Conservation (phyloP, 352 stramenopile species). For the Phytophthora pini region DNA sequence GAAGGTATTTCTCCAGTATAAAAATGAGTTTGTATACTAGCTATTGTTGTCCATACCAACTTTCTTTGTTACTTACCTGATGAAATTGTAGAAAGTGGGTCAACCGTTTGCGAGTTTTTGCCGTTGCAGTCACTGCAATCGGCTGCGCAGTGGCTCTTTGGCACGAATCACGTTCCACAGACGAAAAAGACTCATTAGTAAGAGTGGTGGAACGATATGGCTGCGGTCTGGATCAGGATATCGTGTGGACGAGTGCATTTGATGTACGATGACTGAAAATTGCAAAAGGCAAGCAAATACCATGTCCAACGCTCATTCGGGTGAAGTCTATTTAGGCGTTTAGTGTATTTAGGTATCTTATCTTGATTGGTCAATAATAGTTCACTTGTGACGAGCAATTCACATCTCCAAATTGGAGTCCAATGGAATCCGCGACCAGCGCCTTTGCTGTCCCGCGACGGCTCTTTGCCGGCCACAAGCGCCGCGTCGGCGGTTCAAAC, state of each 20-base stretch:
- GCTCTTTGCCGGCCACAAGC: conserved; percentile 55
- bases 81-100: neutral
- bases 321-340: too few relatives aligned
- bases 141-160: neutral
- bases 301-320: too few relatives aligned
- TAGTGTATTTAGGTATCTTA: too few relatives aligned
- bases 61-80: too few relatives aligned
- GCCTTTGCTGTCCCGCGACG: conserved; percentile 61
- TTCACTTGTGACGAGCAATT: neutral
- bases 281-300: too few relatives aligned
- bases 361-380: neutral
- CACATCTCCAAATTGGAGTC: neutral
- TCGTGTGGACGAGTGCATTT: too few relatives aligned
- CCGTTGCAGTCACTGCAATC: neutral
- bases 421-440: conserved; percentile 11
- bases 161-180: neutral
- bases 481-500: conserved; percentile 8
- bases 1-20: too few relatives aligned
- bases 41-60: too few relatives aligned
- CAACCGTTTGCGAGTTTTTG: neutral
- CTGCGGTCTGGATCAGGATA: too few relatives aligned
- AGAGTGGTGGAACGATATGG: neutral
- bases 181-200: neutral
- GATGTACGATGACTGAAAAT: too few relatives aligned
- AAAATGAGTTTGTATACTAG: too few relatives aligned